These are phyloP conservation scores for Casuarina equisetifolia DNA, from an alignment of 306 rosid genomes.

Conservation along the genomic window DNA sequence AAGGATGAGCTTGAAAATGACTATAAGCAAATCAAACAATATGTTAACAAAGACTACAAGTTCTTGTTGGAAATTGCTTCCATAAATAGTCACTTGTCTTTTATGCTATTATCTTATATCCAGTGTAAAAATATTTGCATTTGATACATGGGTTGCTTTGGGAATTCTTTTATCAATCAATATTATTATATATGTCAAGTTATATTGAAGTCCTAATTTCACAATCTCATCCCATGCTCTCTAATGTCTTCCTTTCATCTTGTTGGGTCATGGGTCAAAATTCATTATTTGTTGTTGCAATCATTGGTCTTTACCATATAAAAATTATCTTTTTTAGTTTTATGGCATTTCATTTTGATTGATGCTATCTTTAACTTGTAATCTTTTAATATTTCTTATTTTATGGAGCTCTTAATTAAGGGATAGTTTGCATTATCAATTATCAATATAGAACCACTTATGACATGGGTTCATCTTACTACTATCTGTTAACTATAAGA, in stretches of 20 bases:
- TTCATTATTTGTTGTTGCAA: not conserved
- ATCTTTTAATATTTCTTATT: not conserved
- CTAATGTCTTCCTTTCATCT: not conserved
- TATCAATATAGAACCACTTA: not conserved
- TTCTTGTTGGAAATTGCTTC: conserved; percentile 90
- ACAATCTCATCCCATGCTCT: conserved; percentile 7
- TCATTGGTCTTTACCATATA: not conserved
- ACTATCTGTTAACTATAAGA: not conserved
- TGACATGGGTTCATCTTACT: not conserved
- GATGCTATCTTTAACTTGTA: not conserved
- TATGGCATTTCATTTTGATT: not conserved
- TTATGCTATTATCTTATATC: not conserved
- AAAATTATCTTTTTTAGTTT: not conserved
- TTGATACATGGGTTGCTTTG: not conserved
- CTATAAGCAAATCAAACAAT: conserved; percentile 69
- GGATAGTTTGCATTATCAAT: not conserved
- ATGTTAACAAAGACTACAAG: conserved; percentile 68
- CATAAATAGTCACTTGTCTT: conserved; percentile 43
- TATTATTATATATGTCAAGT: not conserved
- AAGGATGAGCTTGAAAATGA: conserved; percentile 31
- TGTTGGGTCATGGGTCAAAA: not conserved
- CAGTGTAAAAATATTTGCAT: not conserved
- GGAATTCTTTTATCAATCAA: not conserved
- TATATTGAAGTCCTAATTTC: not conserved
- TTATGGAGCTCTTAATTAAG: not conserved